A percentile compares a stretch with the other conserved stretches of the same genome.
phyloP scores from a whole-genome alignment of 1,139 yeast species.

The Zygoascus sp. region DNA sequence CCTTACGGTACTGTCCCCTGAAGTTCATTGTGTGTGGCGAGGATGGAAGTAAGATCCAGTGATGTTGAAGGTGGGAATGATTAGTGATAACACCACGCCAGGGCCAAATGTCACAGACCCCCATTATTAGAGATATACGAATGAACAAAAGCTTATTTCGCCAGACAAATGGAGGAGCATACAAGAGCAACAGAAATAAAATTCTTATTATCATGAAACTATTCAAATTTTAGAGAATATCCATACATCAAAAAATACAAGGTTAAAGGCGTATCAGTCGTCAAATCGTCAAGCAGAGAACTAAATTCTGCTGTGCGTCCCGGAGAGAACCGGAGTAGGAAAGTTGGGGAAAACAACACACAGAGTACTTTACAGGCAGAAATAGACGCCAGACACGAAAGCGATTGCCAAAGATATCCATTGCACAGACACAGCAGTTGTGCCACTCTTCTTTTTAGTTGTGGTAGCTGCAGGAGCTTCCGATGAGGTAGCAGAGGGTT shows the following conservation, averaged over 20 bases:
- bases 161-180: not conserved
- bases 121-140: too few species aligned
- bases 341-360: too few species aligned
- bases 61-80: too few species aligned
- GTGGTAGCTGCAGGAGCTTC: constrained; percentile 15
- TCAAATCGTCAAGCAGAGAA: not conserved
- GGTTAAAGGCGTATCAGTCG: not conserved
- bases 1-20: constrained; percentile 35
- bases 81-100: too few species aligned
- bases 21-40: constrained; percentile 30
- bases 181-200: not conserved
- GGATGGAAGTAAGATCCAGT: not conserved
- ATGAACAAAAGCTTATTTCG: not conserved
- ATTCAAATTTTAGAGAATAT: too few species aligned
- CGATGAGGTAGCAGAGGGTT: constrained; percentile 8
- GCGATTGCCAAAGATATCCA: not conserved
- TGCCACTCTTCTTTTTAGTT: not conserved
- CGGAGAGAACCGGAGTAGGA: too few species aligned
- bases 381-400: not conserved
- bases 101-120: too few species aligned
- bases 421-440: constrained; percentile 2
- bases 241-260: not conserved
- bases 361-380: not conserved
- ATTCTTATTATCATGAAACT: not conserved
- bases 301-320: not conserved